A percentile compares a stretch with the other conserved stretches of the same genome.
Evolutionary conservation across 495 filamentous ascomycete genomes (phyloP).

Genomic region (Polyplosphaeria fusca): DNA sequence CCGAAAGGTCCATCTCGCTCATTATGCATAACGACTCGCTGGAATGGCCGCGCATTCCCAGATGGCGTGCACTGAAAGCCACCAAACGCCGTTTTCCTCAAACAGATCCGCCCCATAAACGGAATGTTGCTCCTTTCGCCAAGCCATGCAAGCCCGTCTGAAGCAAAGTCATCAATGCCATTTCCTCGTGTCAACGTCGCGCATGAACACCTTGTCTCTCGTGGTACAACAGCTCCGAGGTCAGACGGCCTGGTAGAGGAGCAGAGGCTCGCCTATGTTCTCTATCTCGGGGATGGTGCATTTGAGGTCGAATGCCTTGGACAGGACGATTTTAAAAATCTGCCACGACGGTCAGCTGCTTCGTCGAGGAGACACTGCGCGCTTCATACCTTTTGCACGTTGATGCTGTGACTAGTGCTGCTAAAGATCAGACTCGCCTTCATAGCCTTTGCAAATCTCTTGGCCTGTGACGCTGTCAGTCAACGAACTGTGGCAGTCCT

Average conservation of each 20-base stretch:
- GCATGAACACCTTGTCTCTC: conserved; percentile 3
- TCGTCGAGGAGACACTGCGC: too few species aligned
- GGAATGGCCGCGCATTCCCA: too few species aligned
- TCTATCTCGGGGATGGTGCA: conserved; percentile 99
- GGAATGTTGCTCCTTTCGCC: conserved; percentile 27
- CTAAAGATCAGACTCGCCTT: conserved; percentile 95
- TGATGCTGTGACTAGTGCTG: conserved; percentile 98
- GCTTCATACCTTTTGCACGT: conserved; percentile 88
- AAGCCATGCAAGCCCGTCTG: conserved; percentile 22
- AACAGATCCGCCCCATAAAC: background rate
- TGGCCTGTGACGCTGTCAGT: conserved; percentile 60
- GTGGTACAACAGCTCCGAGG: background rate
- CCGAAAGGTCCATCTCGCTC: too few species aligned
- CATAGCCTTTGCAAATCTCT: conserved; percentile 97
- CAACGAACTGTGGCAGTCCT: too few species aligned
- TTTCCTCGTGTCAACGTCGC: conserved; percentile 22
- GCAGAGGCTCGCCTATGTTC: conserved; percentile 91
- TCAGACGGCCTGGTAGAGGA: conserved; percentile 63
- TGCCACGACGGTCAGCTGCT: conserved; percentile 41
- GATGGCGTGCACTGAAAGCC: too few species aligned
- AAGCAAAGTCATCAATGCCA: conserved; percentile 17
- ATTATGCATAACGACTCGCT: too few species aligned
- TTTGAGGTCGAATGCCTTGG: conserved; percentile 97
- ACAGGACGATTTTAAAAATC: conserved; percentile 99
- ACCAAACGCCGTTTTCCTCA: background rate